Evolutionary conservation across 805 yeast genomes (phyloP).

Genomic region (Ogataea ramenticola): DNA sequence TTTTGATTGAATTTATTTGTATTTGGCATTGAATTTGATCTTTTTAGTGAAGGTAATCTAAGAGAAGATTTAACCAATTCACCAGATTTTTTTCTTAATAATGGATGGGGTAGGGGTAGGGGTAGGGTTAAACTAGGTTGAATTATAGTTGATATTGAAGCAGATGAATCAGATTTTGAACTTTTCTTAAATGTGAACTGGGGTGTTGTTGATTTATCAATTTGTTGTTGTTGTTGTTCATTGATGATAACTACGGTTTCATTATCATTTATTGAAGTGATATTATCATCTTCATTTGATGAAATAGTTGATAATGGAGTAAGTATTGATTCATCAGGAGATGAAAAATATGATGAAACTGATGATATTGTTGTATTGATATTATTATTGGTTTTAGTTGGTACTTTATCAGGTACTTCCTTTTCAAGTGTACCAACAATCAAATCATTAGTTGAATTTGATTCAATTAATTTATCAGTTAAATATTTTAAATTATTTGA

Average conservation of each 20-base stretch:
- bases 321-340: slow-evolving; percentile 19
- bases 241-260: not conserved
- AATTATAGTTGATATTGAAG: not conserved
- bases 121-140: not conserved
- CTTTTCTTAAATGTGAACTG: too few relatives aligned
- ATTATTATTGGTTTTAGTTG: not conserved
- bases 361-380: slow-evolving; percentile 3
- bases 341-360: slow-evolving; percentile 10
- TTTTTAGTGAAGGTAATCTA: slow-evolving; percentile 34
- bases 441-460: not conserved
- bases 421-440: too few relatives aligned
- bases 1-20: not conserved
- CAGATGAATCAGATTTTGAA: not conserved
- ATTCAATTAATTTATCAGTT: slow-evolving; percentile 12
- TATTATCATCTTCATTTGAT: slow-evolving; percentile 6
- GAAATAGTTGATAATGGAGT: slow-evolving; percentile 23
- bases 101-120: slow-evolving; percentile 1
- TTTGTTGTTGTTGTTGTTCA: not conserved
- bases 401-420: too few relatives aligned
- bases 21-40: slow-evolving; percentile 42
- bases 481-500: slow-evolving; percentile 23
- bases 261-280: not conserved
- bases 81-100: slow-evolving; percentile 47
- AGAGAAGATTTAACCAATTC: slow-evolving; percentile 41
- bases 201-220: not conserved